Conservation (phyloP, 805 yeast species). For the Suhomyces tanzawaensis region DNA sequence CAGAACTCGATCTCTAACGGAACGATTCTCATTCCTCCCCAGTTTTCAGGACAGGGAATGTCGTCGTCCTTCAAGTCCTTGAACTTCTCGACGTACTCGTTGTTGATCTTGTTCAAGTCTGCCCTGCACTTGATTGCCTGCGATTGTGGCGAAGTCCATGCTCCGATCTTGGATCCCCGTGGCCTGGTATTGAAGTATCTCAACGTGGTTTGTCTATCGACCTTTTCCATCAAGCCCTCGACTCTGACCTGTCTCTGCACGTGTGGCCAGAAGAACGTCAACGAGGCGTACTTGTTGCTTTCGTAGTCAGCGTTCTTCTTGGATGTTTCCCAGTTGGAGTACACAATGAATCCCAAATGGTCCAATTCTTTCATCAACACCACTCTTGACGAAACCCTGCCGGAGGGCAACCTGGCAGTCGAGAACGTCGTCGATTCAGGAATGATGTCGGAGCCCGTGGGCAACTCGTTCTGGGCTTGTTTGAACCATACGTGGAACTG, state of each 20-base stretch:
- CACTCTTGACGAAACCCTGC: conserved; percentile 82
- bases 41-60: conserved; percentile 86
- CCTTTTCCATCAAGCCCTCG: conserved; percentile 79
- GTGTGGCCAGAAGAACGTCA: conserved; percentile 90
- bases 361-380: conserved; percentile 90
- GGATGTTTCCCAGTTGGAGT: conserved; percentile 88
- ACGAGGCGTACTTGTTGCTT: conserved; percentile 74
- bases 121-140: conserved; percentile 54
- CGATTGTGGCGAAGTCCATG: conserved; percentile 95
- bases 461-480: conserved; percentile 28
- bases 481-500: conserved; percentile 86
- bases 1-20: conserved; percentile 94
- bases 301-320: conserved; percentile 73
- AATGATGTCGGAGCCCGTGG: conserved; percentile 46
- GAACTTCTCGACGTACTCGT: conserved; percentile 52
- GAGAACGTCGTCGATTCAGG: conserved; percentile 89
- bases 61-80: conserved; percentile 53
- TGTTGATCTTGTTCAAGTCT: conserved; percentile 56
- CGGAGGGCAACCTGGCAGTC: conserved; percentile 84
- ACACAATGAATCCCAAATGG: conserved; percentile 76
- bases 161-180: conserved; percentile 89
- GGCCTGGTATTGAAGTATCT: conserved; percentile 86
- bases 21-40: conserved; percentile 92
- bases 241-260: conserved; percentile 90
- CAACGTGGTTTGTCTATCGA: conserved; percentile 68